Base-by-base conservation (phyloP, 192 early-diverging fungal genomes). In the Coemansia sp. region DNA sequence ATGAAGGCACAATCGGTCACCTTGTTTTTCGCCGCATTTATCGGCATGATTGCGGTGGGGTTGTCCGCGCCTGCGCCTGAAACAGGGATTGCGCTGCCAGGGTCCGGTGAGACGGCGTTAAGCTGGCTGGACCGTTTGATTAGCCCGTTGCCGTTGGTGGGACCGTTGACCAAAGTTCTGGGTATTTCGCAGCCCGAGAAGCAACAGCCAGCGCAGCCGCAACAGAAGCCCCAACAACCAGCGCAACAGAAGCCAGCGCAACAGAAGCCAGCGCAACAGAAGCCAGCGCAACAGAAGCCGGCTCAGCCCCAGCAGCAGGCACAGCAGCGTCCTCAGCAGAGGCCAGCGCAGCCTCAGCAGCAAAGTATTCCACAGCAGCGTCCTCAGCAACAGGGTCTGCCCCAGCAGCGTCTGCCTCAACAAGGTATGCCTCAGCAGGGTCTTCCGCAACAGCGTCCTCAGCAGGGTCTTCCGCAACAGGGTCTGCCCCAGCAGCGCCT, bases 61-160 rank as follows among this genome's bases (percentile, higher is more conserved):
- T n/a, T 74, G 2, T 60, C 63, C 9, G 60, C 70, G 2, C 69
- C 75, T 23, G 54, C 56, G 4, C 77, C 77, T 7, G 68, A 80
- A 2, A 58, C 60, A 3, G 77, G 77, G n/a, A 56, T 80, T 53
- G 67, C 77, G 11, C 55, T 80, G 29, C 77, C 77, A 0, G 72
- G 72, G 1, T 64, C 64, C 1, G 77, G 72, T 4, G 77, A 80
- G 21, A 60, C 65, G 0, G 59, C 62, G 19, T 48, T 70, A 12
- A 62, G 72, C 48, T 80, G 69, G 64, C 65, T 80, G 3, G 52
- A 70, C 35, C 77, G 77, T n/a, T 65, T 80, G 47, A 25, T 80
- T 2, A 60, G 53, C 37, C 72, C 72, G 24, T 22, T 80, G 10
- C 77, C 77, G 0, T 3, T 80, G 3, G 55, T 80, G 23, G 77